Base-by-base conservation (phyloP, 148 eudicot species). In the Rhododendron simsii region DNA sequence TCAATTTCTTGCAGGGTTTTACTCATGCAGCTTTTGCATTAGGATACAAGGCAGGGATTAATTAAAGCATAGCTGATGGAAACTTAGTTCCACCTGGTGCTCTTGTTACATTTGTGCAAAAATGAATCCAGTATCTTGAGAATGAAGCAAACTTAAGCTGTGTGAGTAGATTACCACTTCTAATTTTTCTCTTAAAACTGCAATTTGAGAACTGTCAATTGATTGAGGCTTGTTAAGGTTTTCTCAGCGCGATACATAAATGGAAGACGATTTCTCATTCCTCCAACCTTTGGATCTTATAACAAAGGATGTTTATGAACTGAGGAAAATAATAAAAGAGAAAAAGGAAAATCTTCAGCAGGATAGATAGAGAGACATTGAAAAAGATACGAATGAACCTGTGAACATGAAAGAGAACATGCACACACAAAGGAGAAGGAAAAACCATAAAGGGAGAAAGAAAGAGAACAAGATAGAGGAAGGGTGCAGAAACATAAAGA, bases 11-110 rank as follows among this genome's bases (percentile, higher is more conserved):
- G 71, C 93, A 94, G 95, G 94, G 48, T 35, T 92, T 94, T 85
- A 90, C 94, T 23, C 96, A 94, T 87, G 83, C 95, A 75, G 95
- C 96, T 37, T 94, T 92, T 88, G 84, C 92, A 79, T 87, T 94
- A 50, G 96, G 95, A 84, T 91, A 91, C 78, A 95, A 94, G 90
- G 93, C 95, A 26, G 94, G 94, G 53, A 91, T 94, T 80, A 86
- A 87, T 83, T 91, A 88, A 84, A 90, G 90, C 83, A 85, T 89
- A 14, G 90, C 92, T 63, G 95, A 94, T 87, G 96, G 94, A 5
- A 91, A 92, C 87, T 78, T 92, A 85, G 94, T 94, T 88, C 96
- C 96, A 13, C 95, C 95, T 20, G 93, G 93, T 86, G 94, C 95
- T 78, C 95, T 94, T 81, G 89, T 94, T 77, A 91, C 90, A 80